phyloP scores from a whole-genome alignment of 768 basidiomycete species.

The Leccinellum albellum region DNA sequence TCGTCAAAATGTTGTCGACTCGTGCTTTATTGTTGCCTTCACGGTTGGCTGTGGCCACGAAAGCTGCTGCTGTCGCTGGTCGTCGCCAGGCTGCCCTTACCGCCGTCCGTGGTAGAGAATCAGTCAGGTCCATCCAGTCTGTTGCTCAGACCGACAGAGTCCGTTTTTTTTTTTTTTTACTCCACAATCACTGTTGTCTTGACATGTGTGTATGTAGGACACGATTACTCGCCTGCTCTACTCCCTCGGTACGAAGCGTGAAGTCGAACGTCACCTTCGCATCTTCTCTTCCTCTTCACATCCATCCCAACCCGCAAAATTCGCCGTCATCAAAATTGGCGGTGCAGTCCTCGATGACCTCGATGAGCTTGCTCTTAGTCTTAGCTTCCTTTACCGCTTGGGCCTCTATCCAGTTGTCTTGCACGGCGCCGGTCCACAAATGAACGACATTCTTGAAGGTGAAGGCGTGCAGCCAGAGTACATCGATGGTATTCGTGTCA shows the following conservation, averaged over 20 bases:
- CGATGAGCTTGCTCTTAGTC: constrained; percentile 89
- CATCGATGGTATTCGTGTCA: constrained; percentile 96
- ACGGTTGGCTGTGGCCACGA: constrained; percentile 37
- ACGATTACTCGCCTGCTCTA: constrained; percentile 96
- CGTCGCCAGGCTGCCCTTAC: constrained; percentile 38
- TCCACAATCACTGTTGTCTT: not conserved
- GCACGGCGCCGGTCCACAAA: constrained; percentile 93
- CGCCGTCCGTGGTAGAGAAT: constrained; percentile 37
- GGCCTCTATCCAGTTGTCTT: constrained; percentile 97
- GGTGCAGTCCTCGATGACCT: constrained; percentile 91
- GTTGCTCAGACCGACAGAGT: constrained; percentile 76
- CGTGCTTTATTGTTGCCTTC: constrained; percentile 22
- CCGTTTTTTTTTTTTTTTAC: constrained; percentile 15
- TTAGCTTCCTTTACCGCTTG: constrained; percentile 95
- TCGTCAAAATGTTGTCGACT: constrained; percentile 28
- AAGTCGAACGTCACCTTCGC: constrained; percentile 96
- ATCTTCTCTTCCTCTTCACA: constrained; percentile 96
- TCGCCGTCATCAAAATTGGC: constrained; percentile 97
- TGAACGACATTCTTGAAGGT: constrained; percentile 89
- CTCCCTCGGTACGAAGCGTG: constrained; percentile 94
- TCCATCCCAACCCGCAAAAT: constrained; percentile 86
- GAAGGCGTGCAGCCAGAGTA: constrained; percentile 96
- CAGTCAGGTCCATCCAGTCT: constrained; percentile 49
- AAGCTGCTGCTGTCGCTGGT: constrained; percentile 45
- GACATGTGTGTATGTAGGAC: constrained; percentile 59